Evolutionary conservation across 192 early-diverging fungal genomes (phyloP).

Genomic region (Coemansia aciculifera): DNA sequence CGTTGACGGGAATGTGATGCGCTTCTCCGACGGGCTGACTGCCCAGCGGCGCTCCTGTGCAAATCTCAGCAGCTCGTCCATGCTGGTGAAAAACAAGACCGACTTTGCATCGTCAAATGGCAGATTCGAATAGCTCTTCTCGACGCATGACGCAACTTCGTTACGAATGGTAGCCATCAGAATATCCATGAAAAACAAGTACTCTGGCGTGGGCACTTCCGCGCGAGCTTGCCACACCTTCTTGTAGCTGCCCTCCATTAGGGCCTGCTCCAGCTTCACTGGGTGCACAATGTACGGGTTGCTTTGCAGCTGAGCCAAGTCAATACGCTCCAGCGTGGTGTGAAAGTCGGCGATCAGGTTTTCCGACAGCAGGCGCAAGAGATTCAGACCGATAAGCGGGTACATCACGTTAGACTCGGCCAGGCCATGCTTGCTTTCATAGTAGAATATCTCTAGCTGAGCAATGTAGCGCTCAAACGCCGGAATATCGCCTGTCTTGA

Average conservation of each 20-base stretch:
- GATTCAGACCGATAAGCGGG: constrained; percentile 87
- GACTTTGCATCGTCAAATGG: constrained; percentile 88
- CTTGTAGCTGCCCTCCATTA: constrained; percentile 99
- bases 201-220: constrained; percentile 89
- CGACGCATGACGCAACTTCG: constrained; percentile 93
- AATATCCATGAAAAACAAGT: constrained; percentile 92
- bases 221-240: constrained; percentile 90
- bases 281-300: constrained; percentile 91
- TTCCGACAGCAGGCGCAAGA: constrained; percentile 90
- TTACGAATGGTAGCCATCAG: constrained; percentile 91
- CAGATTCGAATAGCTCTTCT: constrained; percentile 87
- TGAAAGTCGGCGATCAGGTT: constrained; percentile 98
- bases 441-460: constrained; percentile 89
- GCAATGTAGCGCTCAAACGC: constrained; percentile 95
- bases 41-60: constrained; percentile 86
- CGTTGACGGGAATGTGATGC: constrained; percentile 75
- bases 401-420: constrained; percentile 82
- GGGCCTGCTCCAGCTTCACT: constrained; percentile 89
- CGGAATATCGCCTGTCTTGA: constrained; percentile 83
- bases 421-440: constrained; percentile 61
- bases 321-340: constrained; percentile 91
- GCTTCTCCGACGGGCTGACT: constrained; percentile 74
- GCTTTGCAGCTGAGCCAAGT: constrained; percentile 71
- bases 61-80: constrained; percentile 82
- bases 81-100: constrained; percentile 84